A percentile compares a stretch with the other conserved stretches of the same genome.
Conservation (phyloP, 352 stramenopile species). For the Globisporangium orthogonon region DNA sequence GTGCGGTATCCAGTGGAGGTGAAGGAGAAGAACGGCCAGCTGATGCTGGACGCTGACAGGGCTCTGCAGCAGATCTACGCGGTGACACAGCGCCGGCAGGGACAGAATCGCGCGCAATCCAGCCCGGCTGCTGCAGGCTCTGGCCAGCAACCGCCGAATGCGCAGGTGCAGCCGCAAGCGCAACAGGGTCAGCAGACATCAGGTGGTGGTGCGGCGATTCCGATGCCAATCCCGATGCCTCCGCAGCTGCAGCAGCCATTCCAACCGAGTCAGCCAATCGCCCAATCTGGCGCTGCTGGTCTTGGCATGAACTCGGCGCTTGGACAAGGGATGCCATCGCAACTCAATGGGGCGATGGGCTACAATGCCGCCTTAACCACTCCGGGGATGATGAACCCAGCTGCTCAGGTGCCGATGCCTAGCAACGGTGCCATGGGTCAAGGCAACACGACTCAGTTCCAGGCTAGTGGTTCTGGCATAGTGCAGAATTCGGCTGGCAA, state of each 20-base stretch:
- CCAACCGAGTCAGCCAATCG: conserved; percentile 4
- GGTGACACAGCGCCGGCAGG: conserved; percentile 50
- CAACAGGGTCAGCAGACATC: conserved; percentile 11
- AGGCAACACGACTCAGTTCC: not conserved
- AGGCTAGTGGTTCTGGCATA: not conserved
- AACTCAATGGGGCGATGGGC: conserved; percentile 1
- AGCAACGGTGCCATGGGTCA: not conserved
- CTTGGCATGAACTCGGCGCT: not conserved
- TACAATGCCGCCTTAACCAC: not conserved
- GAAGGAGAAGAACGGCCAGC: conserved; percentile 84
- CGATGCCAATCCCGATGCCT: conserved; percentile 26
- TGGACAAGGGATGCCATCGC: conserved; percentile 2
- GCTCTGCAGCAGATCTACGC: conserved; percentile 76
- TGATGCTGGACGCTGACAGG: conserved; percentile 78
- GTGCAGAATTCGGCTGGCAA: not conserved
- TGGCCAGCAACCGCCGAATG: not conserved
- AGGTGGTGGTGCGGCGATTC: conserved; percentile 11
- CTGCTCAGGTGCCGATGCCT: not conserved
- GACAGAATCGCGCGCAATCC: conserved; percentile 10
- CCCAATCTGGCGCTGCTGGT: not conserved
- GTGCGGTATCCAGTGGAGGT: conserved; percentile 97
- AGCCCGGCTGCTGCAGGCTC: not conserved
- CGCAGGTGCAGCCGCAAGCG: conserved; percentile 15
- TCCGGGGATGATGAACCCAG: conserved; percentile 1
- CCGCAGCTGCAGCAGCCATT: conserved; percentile 10